These are phyloP conservation scores for Suillus decipiens DNA, from an alignment of 768 basidiomycete genomes.

Conservation along the genomic window DNA sequence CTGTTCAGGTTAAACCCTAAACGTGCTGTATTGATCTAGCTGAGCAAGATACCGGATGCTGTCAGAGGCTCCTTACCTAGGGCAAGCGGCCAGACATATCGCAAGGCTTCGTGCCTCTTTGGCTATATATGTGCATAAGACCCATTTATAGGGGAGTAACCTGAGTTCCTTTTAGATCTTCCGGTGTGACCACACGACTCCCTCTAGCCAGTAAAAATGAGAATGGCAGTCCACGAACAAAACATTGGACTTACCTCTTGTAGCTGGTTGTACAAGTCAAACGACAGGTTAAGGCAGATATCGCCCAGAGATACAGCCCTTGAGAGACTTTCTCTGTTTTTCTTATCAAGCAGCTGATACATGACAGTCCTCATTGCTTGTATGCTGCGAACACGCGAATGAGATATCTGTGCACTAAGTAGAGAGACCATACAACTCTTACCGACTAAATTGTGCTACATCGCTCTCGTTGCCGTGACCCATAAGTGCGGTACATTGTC, in stretches of 20 bases:
- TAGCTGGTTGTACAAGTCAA: background rate
- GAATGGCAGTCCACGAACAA: background rate
- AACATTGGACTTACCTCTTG: background rate
- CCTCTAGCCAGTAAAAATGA: background rate
- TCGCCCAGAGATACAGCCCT: conserved; percentile 5
- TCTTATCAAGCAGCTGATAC: conserved; percentile 8
- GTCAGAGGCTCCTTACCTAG: background rate
- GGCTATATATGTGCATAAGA: background rate
- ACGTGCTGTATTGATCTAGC: background rate
- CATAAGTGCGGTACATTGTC: conserved; percentile 6
- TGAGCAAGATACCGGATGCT: background rate
- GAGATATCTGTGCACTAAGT: background rate
- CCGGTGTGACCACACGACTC: background rate
- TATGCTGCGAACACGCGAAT: background rate
- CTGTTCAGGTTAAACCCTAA: background rate
- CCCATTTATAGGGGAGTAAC: background rate
- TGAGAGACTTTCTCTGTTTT: conserved; percentile 3
- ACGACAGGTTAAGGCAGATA: conserved; percentile 2
- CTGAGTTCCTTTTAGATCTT: background rate
- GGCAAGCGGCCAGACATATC: background rate
- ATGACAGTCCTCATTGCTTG: conserved; percentile 8
- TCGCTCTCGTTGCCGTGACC: background rate
- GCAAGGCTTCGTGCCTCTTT: background rate
- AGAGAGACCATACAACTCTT: background rate
- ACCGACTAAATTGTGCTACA: conserved; percentile 4